Base-by-base conservation (phyloP, 1,139 yeast species). In the Meyerozyma elateridarum region DNA sequence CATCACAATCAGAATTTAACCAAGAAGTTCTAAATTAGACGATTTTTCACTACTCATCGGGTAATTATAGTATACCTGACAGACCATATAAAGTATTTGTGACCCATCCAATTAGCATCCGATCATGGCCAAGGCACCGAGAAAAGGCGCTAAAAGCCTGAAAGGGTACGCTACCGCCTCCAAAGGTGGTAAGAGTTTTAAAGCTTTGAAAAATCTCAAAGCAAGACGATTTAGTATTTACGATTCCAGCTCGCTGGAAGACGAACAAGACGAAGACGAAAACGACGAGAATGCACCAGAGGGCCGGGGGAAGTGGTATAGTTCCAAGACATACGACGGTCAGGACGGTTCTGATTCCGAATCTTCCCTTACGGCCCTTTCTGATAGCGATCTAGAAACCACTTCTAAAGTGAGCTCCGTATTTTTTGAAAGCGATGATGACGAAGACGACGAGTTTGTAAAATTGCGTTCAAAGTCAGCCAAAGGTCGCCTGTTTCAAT, bases 361-460 rank as follows among this genome's bases (percentile, higher is more conserved):
- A 38, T 56, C 67, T 13, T 64, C 72, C 4, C 46, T 69, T 22
- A 66, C 73, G 0, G 72, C 67, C 2, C 62, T 64, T 15, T 61
- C 68, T 2, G 71, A 62, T 24, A 50, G 49, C 26, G 64, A 56
- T 15, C 27, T 33, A 18, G 35, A 30, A 22, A 22, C 30, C 12
- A 33, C 20, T 20, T 29, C 28, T 16, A 25, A 34, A 20, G 46
- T 8, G 40, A 35, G 9, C 40, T 49, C 20, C 51, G 43, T 17
- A 52, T 8, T 31, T 29, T 14, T 36, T 14, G 33, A 34, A 32
- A 32, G 36, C 17, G 48, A 45, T 7, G 42, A 38, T 9, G 46
- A 40, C 8, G 63, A 61, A 4, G 64, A 57, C 5, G 62, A 54
- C 18, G 68, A 59, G 14, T 65, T 12, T 32, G 38, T n/a, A n/a